Conservation (phyloP, 2,329 filamentous ascomycete species). For the Metarhizium anisopliae region DNA sequence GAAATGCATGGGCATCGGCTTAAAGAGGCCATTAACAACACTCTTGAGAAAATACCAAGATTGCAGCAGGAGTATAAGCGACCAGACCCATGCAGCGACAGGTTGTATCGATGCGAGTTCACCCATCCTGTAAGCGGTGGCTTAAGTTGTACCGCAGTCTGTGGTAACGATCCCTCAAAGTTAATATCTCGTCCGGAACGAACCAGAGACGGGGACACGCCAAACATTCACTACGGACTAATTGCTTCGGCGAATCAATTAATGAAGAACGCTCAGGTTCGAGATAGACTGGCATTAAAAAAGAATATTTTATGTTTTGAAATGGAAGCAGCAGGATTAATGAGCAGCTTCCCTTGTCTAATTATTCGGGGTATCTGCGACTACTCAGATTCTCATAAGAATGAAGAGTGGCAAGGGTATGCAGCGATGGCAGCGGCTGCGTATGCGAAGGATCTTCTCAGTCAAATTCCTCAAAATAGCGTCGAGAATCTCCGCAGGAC, state of each 20-base stretch:
- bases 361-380: too few relatives aligned
- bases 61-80: slow-evolving; percentile 7
- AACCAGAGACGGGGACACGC: not conserved
- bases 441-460: too few relatives aligned
- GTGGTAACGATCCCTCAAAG: slow-evolving; percentile 2
- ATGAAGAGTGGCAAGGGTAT: too few relatives aligned
- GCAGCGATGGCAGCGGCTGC: too few relatives aligned
- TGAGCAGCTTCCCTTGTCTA: too few relatives aligned
- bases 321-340: too few relatives aligned
- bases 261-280: slow-evolving; percentile 11
- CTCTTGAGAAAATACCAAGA: slow-evolving; percentile 6
- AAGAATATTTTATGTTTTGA: too few relatives aligned
- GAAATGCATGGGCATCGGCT: not conserved
- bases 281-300: too few relatives aligned
- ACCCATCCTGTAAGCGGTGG: slow-evolving; percentile 4
- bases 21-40: not conserved
- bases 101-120: slow-evolving; percentile 3
- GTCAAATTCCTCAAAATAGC: too few relatives aligned
- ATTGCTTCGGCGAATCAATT: slow-evolving; percentile 8
- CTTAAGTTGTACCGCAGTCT: slow-evolving; percentile 6
- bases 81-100: slow-evolving; percentile 5
- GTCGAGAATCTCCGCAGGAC: too few relatives aligned
- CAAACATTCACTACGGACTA: slow-evolving; percentile 10
- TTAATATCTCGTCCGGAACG: not conserved
- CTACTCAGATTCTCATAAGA: too few relatives aligned